A percentile compares a stretch with the other conserved stretches of the same genome.
Evolutionary conservation across 2,329 filamentous ascomycete genomes (phyloP).

Genomic region (Stagonosporopsis cucurbitacearum): DNA sequence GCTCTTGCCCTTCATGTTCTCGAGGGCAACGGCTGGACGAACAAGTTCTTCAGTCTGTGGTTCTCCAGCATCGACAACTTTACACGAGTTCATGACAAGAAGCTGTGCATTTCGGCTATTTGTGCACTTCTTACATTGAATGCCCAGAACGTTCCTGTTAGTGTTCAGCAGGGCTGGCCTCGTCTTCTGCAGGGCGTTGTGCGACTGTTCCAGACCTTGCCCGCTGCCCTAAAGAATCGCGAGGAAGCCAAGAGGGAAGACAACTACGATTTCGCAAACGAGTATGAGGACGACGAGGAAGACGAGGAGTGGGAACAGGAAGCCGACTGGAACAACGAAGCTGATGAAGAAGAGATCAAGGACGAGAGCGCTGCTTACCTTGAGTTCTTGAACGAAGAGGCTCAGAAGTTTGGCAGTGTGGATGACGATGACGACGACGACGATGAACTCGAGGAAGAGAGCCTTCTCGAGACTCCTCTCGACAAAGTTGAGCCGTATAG

Average conservation of each 20-base stretch:
- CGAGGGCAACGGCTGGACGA: slow-evolving; percentile 93
- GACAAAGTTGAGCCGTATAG: slow-evolving; percentile 95
- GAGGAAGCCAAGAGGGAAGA: slow-evolving; percentile 88
- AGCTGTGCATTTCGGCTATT: slow-evolving; percentile 94
- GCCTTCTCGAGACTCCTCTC: slow-evolving; percentile 88
- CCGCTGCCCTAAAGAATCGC: slow-evolving; percentile 85
- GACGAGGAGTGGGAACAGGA: slow-evolving; percentile 83
- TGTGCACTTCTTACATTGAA: slow-evolving; percentile 80
- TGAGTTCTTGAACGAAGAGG: slow-evolving; percentile 95
- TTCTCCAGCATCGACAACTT: slow-evolving; percentile 96
- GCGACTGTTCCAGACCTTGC: slow-evolving; percentile 88
- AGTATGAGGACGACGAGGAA: slow-evolving; percentile 76
- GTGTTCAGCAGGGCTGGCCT: slow-evolving; percentile 94
- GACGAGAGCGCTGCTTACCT: slow-evolving; percentile 95
- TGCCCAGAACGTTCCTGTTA: slow-evolving; percentile 83
- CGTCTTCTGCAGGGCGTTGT: slow-evolving; percentile 88
- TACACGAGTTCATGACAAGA: slow-evolving; percentile 96
- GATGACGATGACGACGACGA: slow-evolving; percentile 68
- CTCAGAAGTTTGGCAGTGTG: slow-evolving; percentile 81
- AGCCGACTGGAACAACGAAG: slow-evolving; percentile 70
- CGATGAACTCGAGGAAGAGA: slow-evolving; percentile 90
- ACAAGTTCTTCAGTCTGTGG: slow-evolving; percentile 98
- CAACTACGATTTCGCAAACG: slow-evolving; percentile 79
- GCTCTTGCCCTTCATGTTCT: slow-evolving; percentile 81
- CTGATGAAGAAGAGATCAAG: slow-evolving; percentile 73